Conservation (phyloP, 2,329 filamentous ascomycete genomes). For the Xylaria sp. region DNA sequence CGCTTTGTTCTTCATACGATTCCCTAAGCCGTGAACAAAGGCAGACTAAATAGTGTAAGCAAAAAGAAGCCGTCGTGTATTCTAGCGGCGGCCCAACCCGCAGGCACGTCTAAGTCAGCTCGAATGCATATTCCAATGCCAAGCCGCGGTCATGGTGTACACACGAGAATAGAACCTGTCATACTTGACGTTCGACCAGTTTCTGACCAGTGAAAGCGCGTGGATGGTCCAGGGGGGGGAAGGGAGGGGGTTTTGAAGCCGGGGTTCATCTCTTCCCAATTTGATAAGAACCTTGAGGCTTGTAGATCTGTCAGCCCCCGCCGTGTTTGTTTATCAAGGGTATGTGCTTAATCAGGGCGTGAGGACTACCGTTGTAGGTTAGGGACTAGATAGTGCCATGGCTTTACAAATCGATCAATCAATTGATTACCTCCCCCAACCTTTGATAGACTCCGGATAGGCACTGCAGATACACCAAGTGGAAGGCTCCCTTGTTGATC, state of each 20-base stretch:
- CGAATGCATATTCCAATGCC: conserved; percentile 13
- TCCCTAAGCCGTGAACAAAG: background rate
- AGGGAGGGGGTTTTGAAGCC: conserved; percentile 13
- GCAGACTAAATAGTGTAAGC: conserved; percentile 7
- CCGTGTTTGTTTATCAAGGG: conserved; percentile 13
- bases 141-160: conserved; percentile 10
- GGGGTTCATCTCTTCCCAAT: conserved; percentile 24
- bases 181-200: conserved; percentile 24
- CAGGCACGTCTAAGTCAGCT: conserved; percentile 15
- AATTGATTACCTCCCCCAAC: background rate
- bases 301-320: conserved; percentile 37
- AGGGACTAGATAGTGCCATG: conserved; percentile 4
- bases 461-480: too few species aligned
- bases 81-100: conserved; percentile 36
- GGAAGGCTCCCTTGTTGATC: background rate
- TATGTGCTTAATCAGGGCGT: conserved; percentile 8
- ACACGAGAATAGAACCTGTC: conserved; percentile 19
- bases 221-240: conserved; percentile 10
- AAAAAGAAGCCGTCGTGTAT: conserved; percentile 26
- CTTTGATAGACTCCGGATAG: too few species aligned
- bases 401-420: conserved; percentile 15
- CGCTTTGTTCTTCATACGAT: background rate
- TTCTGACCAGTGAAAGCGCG: background rate
- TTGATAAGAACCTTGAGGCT: conserved; percentile 29
- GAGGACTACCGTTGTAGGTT: background rate